Base-by-base conservation (phyloP, 192 early-diverging fungal genomes). In the Umbelopsis vinacea region DNA sequence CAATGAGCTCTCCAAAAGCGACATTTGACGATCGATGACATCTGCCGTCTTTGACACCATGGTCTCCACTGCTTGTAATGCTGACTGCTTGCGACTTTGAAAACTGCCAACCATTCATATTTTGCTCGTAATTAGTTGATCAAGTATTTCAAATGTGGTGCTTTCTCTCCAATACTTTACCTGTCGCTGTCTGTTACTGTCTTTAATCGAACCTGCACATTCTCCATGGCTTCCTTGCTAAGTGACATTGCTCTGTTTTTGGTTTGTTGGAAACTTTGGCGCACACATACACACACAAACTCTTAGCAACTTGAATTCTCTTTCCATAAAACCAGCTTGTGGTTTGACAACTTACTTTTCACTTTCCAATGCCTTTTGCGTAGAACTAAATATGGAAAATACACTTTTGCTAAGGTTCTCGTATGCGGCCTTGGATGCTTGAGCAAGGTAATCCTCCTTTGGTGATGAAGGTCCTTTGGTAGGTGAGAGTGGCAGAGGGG, bases 361-460 rank as follows among this genome's bases (percentile, higher is more conserved):
- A 43, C 37, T 71, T 19, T 71, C 71, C 7, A 71, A 63, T 7
- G 55, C 55, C 17, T 55, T 52, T 60, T 71, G 71, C 6, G 71
- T 71, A 19, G 52, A 46, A 22, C 12, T 37, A 15, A 71, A 37
- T 38, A 71, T 21, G 2, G 50, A 57, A 35, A 55, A 52, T 2
- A 71, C 26, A 40, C 71, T 55, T 55, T 60, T 71, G 38, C 71
- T 55, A 17, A 71, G 22, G 38, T 57, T 71, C 21, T 71, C 71
- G 33, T 60, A 53, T 9, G 54, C 54, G 4, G 71, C 45, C 37
- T 71, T 71, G 11, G 50, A 50, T 9, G 69, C 69, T 50, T 70
- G 48, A 14, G 69, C 69, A 12, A 70, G 69, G 8, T 40, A 50
- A 43, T 70, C 69, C 37, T 70, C 69, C 29, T 63, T 63, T 37